Evolutionary conservation across 208 protist species (phyloP).

Genomic region (Leishmania tarentolae): DNA sequence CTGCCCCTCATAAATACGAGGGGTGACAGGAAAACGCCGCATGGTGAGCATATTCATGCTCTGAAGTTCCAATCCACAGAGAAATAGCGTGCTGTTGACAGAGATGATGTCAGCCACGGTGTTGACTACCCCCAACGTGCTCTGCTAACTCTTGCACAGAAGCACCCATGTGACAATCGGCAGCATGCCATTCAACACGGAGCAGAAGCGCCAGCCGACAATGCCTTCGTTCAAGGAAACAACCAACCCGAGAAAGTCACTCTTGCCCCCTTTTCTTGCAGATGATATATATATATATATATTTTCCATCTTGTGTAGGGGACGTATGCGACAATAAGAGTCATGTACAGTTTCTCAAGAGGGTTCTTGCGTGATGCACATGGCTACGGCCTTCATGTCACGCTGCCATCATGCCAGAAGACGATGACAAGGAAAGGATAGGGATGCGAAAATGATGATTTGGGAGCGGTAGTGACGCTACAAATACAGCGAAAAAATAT

Average conservation of each 20-base stretch:
- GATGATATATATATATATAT: too few relatives aligned
- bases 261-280: conserved; percentile 21
- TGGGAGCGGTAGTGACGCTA: not conserved
- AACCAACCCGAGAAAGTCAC: conserved; percentile 38
- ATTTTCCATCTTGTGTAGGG: too few relatives aligned
- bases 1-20: conserved; percentile 56
- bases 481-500: too few relatives aligned
- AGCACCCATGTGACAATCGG: conserved; percentile 63
- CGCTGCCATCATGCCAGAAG: not conserved
- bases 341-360: conserved; percentile 27
- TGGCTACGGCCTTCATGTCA: conserved; percentile 6
- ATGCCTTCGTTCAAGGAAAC: conserved; percentile 61
- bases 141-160: conserved; percentile 49
- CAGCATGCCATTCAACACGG: conserved; percentile 50
- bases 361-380: conserved; percentile 33
- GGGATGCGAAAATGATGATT: not conserved
- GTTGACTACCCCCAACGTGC: conserved; percentile 65
- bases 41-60: conserved; percentile 70
- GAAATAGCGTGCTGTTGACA: conserved; percentile 63
- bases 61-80: conserved; percentile 64
- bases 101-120: conserved; percentile 62
- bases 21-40: conserved; percentile 50
- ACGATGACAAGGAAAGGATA: not conserved
- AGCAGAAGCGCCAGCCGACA: conserved; percentile 52
- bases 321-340: conserved; percentile 18